phyloP scores from a whole-genome alignment of 305 asterid species.

The Lippia alba region DNA sequence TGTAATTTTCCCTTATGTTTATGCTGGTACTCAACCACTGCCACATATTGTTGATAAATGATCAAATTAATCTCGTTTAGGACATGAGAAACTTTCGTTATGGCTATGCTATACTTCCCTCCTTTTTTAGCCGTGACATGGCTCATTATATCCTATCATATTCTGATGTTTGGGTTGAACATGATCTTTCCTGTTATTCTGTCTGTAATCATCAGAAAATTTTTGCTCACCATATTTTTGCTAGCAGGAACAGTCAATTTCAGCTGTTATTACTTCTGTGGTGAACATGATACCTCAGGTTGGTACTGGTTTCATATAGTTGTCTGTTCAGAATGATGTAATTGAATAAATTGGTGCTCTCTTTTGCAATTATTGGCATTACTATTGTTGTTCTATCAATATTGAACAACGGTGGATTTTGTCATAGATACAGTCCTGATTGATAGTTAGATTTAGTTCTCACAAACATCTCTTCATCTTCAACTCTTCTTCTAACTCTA shows the following conservation, averaged over 20 bases:
- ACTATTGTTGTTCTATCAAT: conserved; percentile 12
- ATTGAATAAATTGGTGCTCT: background rate
- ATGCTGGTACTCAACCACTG: background rate
- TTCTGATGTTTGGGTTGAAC: no score
- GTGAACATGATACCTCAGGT: conserved; percentile 99
- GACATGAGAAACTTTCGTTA: conserved; percentile 23
- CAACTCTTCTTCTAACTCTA: conserved; percentile 13
- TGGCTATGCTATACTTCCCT: conserved; percentile 22
- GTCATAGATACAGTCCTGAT: background rate
- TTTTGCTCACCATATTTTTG: conserved; percentile 26
- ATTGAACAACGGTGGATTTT: background rate
- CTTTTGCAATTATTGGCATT: conserved; percentile 6
- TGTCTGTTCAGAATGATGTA: conserved; percentile 1
- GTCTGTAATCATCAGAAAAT: background rate
- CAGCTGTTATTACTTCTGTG: conserved; percentile 90
- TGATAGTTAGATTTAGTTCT: conserved; percentile 7
- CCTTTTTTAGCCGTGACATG: conserved; percentile 12
- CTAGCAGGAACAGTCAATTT: conserved; percentile 90
- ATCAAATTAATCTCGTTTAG: conserved; percentile 18
- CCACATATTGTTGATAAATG: conserved; percentile 12
- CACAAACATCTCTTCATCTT: conserved; percentile 4
- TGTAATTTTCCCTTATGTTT: no score
- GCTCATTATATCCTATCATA: background rate
- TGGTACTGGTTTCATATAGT: conserved; percentile 20
- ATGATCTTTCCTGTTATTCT: background rate